Base-by-base conservation (phyloP, 441 rosid species). In the Erysimum pusillum region DNA sequence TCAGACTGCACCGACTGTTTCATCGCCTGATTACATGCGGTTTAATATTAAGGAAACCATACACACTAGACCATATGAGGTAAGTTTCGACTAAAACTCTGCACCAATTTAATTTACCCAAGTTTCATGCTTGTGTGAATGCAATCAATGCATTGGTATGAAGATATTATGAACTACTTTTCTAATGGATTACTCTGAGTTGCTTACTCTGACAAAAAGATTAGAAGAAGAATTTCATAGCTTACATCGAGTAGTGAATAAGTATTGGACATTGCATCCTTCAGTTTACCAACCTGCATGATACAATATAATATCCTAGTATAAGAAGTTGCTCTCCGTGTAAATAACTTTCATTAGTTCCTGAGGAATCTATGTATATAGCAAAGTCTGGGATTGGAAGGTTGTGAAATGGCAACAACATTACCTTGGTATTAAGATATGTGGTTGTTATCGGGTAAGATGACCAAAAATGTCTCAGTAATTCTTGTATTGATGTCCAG, bases 401-500 rank as follows among this genome's bases (percentile, higher is more conserved):
- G 56, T 63, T 17, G 20, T 42, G 35, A 72, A 60, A 28, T 9
- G 4, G 22, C 14, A 34, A 73, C 14, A 17, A 31, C 20, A 67
- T 81, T 83, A 95, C 98, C 98, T 93, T 95, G 9, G 83, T 71
- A 78, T 84, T 83, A 72, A 95, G 93, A 85, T 89, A 82, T 18
- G 88, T 11, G 10, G 90, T 87, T 7, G 94, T 90, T 58, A 95
- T 84, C 25, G 99, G 99, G 85, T 91, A 95, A n/a, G 96, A 95
- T 64, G 99, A 88, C 98, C 99, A 93, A 79, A 86, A 93, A 84
- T 95, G 97, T 81, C 68, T 86, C 79, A 88, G 82, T 62, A 92
- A 74, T 84, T 94, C 99, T 78, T 89, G 90, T 66, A 90, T 87
- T 41, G 97, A 87, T 14, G 85, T 79, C 95, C 94, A 90, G 48